A percentile compares a stretch with the other conserved stretches of the same genome.
phyloP scores from a whole-genome alignment of 2,329 filamentous ascomycete species.

The Ascochyta viciae-villosae region DNA sequence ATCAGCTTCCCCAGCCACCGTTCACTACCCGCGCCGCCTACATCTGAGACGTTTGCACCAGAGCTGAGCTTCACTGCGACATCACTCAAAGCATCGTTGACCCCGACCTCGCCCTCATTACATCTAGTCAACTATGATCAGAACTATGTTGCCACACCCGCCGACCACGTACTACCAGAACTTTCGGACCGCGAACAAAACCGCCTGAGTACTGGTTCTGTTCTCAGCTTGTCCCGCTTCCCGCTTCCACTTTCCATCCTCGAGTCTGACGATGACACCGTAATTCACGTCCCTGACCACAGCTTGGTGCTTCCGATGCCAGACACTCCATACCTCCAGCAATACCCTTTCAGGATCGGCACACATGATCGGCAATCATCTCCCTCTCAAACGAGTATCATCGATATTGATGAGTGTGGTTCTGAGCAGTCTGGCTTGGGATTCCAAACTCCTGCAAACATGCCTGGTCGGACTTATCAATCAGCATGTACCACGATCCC shows the following conservation, averaged over 20 bases:
- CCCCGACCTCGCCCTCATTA: slow-evolving; percentile 50
- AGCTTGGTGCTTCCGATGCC: slow-evolving; percentile 11
- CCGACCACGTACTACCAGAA: slow-evolving; percentile 16
- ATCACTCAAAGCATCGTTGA: slow-evolving; percentile 48
- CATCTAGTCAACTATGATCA: slow-evolving; percentile 46
- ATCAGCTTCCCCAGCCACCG: slow-evolving; percentile 26
- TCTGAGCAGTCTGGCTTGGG: slow-evolving; percentile 26
- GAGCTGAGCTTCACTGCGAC: slow-evolving; percentile 45
- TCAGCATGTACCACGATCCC: slow-evolving; percentile 35
- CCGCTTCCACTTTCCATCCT: slow-evolving; percentile 86
- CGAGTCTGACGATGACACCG: slow-evolving; percentile 68
- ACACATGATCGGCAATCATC: slow-evolving; percentile 17
- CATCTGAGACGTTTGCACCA: slow-evolving; percentile 43
- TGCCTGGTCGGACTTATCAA: slow-evolving; percentile 23
- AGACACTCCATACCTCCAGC: slow-evolving; percentile 24
- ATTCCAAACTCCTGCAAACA: slow-evolving; percentile 29
- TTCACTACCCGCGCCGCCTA: slow-evolving; percentile 37
- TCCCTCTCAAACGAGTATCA: slow-evolving; percentile 15
- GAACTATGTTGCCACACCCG: slow-evolving; percentile 27
- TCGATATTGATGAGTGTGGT: slow-evolving; percentile 31
- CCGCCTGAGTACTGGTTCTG: slow-evolving; percentile 35
- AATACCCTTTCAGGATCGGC: slow-evolving; percentile 32
- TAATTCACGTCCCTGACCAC: slow-evolving; percentile 54
- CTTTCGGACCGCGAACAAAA: slow-evolving; percentile 23
- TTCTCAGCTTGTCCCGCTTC: slow-evolving; percentile 51